These are phyloP conservation scores for Harringtonia aguacate DNA, from an alignment of 2,329 filamentous ascomycete species.

Conservation along the genomic window DNA sequence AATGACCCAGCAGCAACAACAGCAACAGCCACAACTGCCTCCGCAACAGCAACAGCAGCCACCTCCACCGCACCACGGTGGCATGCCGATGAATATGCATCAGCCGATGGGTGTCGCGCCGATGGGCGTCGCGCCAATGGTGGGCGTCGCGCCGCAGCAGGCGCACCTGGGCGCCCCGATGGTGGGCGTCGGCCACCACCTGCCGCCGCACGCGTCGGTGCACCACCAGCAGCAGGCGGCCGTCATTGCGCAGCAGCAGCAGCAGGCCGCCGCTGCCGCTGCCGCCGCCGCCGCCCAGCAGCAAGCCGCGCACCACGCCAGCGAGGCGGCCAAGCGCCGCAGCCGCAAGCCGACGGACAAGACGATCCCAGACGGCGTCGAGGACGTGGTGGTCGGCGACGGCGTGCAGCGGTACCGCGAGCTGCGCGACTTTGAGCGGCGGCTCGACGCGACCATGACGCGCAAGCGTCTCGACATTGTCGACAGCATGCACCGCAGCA, in stretches of 20 bases:
- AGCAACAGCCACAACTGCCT: slow-evolving; percentile 4
- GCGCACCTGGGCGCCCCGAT: background rate
- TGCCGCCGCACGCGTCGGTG: slow-evolving; percentile 32
- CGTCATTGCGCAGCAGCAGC: slow-evolving; percentile 35
- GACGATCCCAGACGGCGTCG: slow-evolving; percentile 83
- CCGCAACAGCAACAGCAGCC: slow-evolving; percentile 3
- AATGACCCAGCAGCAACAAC: slow-evolving; percentile 3
- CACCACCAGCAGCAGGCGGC: slow-evolving; percentile 25
- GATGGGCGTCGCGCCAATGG: background rate
- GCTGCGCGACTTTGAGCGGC: slow-evolving; percentile 76
- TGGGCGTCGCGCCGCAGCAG: slow-evolving; percentile 1
- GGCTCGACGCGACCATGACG: slow-evolving; percentile 85
- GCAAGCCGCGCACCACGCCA: slow-evolving; percentile 41
- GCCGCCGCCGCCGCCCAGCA: slow-evolving; percentile 40
- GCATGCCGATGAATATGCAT: slow-evolving; percentile 3
- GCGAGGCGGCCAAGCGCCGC: slow-evolving; percentile 64
- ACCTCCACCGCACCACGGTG: slow-evolving; percentile 1
- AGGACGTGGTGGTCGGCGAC: slow-evolving; percentile 72
- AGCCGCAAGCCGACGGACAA: slow-evolving; percentile 90
- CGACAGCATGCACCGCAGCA: slow-evolving; percentile 63
- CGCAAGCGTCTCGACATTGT: slow-evolving; percentile 87
- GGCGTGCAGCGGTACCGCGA: slow-evolving; percentile 73
- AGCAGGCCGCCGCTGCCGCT: slow-evolving; percentile 42
- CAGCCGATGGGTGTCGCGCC: background rate
- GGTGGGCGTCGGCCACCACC: background rate